Base-by-base conservation (phyloP, 495 filamentous ascomycete species). In the Halenospora varia region DNA sequence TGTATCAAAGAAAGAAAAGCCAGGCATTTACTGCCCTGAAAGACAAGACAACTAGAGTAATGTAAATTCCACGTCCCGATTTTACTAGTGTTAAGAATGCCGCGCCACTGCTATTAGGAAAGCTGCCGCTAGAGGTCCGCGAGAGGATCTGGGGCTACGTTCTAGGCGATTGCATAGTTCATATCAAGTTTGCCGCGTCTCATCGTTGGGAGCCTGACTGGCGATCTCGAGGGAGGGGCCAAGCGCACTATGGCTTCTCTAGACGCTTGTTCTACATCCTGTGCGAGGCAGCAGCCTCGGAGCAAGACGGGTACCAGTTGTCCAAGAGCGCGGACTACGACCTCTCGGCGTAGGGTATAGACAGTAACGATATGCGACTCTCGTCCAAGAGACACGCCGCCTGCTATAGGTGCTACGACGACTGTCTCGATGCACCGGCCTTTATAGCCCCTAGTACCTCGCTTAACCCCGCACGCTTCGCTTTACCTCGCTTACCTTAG, bases 51-150 rank as follows among this genome's bases (percentile, higher is more conserved):
- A 47, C 17, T n/a, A 47, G 20, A 47, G 44, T n/a, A 47, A 17
- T 47, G 44, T 47, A 47, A 47, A 22, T 47, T 47, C 4, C 17
- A 17, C 20, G n/a, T 47, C 20, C 44, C 17, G 17, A 47, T n/a
- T 22, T 47, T 22, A 47, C 6, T 17, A 47, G 44, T 22, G 44
- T 47, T 17, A 22, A 47, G 20, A 47, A 47, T 47, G 44, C 44
- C 44, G 20, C n/a, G 44, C 17, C 44, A n/a, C 44, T n/a, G 44
- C 44, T 47, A n/a, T n/a, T 47, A 47, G 44, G 44, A n/a, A 47
- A 47, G 44, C 44, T 47, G n/a, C 44, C 44, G 4, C 15, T 17
- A 22, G 44, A 47, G 44, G 15, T 47, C 4, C 44, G 44, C 4
- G 6, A 47, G n/a, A 47, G 20, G n/a, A 47, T 47, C 6, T 47